Conservation (phyloP, 169 alveolate genomes). For the Plasmodium ovale region DNA sequence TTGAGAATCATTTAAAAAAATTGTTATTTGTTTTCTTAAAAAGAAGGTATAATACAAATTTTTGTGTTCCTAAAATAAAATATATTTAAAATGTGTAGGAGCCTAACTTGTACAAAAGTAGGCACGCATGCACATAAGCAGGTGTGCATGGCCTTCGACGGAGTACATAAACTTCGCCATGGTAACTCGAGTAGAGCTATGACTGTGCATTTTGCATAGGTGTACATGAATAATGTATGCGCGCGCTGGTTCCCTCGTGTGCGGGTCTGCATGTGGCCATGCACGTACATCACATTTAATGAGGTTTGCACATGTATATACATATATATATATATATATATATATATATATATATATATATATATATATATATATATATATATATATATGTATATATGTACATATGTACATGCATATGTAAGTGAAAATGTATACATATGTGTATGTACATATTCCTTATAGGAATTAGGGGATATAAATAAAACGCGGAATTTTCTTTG, state of each 20-base stretch:
- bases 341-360: not conserved
- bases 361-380: not conserved
- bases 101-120: no score
- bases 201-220: not conserved
- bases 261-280: not conserved
- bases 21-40: constrained; percentile 4
- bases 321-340: constrained; percentile 1
- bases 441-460: not conserved
- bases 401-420: not conserved
- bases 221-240: not conserved
- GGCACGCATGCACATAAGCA: no score
- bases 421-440: not conserved
- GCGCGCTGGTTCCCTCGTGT: not conserved
- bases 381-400: not conserved
- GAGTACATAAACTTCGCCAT: not conserved
- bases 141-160: no score
- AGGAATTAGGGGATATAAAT: not conserved
- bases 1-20: constrained; percentile 29
- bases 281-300: not conserved
- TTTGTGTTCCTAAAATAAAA: not conserved
- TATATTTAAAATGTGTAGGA: not conserved
- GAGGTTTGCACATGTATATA: not conserved
- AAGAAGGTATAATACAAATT: constrained; percentile 12
- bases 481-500: constrained; percentile 12
- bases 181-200: not conserved